Evolutionary conservation across 306 rosid genomes (phyloP).

Genomic region (Lathyrus sativus): DNA sequence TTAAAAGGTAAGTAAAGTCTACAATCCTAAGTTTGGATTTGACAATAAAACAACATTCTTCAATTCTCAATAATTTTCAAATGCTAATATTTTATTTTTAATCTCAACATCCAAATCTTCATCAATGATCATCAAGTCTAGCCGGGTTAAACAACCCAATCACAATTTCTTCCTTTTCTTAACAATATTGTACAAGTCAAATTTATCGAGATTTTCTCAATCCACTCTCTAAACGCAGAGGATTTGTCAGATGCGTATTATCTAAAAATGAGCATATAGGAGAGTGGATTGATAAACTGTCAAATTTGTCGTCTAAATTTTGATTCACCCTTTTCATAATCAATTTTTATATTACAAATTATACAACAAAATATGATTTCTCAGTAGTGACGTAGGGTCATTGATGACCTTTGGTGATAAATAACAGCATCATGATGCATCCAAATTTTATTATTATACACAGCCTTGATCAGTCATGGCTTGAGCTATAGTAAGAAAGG

Average conservation of each 20-base stretch:
- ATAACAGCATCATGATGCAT: slow-evolving; percentile 37
- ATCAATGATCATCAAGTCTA: slow-evolving; percentile 32
- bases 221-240: no score
- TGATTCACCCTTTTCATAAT: slow-evolving; percentile 28
- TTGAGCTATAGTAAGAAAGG: slow-evolving; percentile 90
- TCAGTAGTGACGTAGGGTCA: slow-evolving; percentile 28
- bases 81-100: slow-evolving; percentile 48
- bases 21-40: no score
- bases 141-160: slow-evolving; percentile 39
- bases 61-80: not conserved
- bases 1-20: no score
- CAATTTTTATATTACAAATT: slow-evolving; percentile 48
- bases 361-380: slow-evolving; percentile 49
- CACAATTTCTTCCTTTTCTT: slow-evolving; percentile 32
- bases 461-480: slow-evolving; percentile 99
- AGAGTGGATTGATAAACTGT: no score
- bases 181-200: slow-evolving; percentile 42
- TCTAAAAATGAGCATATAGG: no score
- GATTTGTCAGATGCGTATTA: no score
- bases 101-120: slow-evolving; percentile 40
- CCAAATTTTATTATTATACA: slow-evolving; percentile 52
- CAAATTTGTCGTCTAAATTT: slow-evolving; percentile 35
- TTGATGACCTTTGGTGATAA: slow-evolving; percentile 23
- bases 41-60: no score
- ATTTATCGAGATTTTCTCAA: slow-evolving; percentile 16